Evolutionary conservation across 306 rosid genomes (phyloP), one percentile per base, ranked within the genome.

Genomic region (Oxytropis ochrocephala): DNA sequence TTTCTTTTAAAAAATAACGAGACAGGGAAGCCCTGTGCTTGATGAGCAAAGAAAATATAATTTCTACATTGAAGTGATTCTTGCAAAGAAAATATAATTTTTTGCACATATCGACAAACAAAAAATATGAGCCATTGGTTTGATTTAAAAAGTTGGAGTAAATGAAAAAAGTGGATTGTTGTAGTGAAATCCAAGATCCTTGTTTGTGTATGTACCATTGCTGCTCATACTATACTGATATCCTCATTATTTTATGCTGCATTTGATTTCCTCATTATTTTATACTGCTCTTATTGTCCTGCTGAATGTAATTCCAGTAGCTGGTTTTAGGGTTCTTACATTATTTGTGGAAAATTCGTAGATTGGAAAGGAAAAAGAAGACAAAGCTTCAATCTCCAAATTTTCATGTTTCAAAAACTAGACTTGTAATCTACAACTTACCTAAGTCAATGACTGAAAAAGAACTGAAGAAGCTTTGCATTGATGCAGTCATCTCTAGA

Each of bases 301-400:
- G 63, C 63, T 48, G 4, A 73, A 35, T 49, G 19, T 12, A 48
- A 62, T 64, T 56, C 36, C 38, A 13, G 38, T 48, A 1, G 65
- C 68, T 44, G 75, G 66, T 58, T 53, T 51, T 70, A 36, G 21
- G 39, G 54, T 49, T 65, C 53, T 75, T 14, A 51, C 54, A 41
- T 64, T 66, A 30, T 44, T 41, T 59, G 42, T 66, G 58, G 5
- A 62, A 70, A 60, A 18, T 52, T 65, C 12, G 0, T 29, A 94
- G 99, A 77, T 77, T 87, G 74, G 96, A 88, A 73, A 87, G 74
- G 67, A 84, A 82, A 76, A 88, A 89, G 86, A 74, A 42, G 61
- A 85, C 83, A 44, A 94, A 94, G 85, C 96, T 94, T 72, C 86
- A 88, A 71, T 94, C 99, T 58, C 99, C 99, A 75, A 94, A 94